These are phyloP conservation scores for Trichoderma virens DNA, from an alignment of 495 filamentous ascomycete species.

Conservation along the genomic window DNA sequence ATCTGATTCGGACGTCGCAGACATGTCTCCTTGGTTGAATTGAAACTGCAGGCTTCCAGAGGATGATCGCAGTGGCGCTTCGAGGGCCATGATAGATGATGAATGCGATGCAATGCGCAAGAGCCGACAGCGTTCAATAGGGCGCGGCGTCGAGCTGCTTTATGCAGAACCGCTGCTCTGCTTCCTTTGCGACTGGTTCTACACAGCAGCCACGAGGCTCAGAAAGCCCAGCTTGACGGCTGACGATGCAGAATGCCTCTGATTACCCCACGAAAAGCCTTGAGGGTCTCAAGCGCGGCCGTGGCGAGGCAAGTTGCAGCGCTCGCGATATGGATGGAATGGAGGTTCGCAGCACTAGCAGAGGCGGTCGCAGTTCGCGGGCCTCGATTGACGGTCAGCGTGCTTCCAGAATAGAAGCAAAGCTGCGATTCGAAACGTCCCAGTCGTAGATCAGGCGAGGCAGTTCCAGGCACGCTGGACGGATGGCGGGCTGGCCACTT, in stretches of 20 bases:
- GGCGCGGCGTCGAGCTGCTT: slow-evolving; percentile 9
- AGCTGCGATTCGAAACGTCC: slow-evolving; percentile 1
- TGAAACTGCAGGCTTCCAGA: slow-evolving; percentile 47
- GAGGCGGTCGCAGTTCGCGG: slow-evolving; percentile 2
- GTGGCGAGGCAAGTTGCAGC: background rate
- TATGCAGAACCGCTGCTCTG: background rate
- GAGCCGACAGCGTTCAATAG: background rate
- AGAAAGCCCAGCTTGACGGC: background rate
- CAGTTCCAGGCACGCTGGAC: slow-evolving; percentile 4
- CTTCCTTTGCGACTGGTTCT: background rate
- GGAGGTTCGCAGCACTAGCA: background rate
- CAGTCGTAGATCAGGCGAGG: slow-evolving; percentile 4
- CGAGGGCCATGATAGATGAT: slow-evolving; percentile 44
- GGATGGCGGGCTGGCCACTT: background rate
- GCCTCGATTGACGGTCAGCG: slow-evolving; percentile 4
- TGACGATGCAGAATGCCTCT: background rate
- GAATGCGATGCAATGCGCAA: background rate
- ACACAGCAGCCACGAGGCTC: background rate
- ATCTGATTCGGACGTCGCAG: slow-evolving; percentile 47
- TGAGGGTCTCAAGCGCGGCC: background rate
- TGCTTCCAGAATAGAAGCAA: slow-evolving; percentile 6
- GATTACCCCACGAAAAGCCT: background rate
- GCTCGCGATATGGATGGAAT: background rate
- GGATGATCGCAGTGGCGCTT: slow-evolving; percentile 48
- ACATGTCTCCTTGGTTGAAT: slow-evolving; percentile 55